A percentile compares a stretch with the other conserved stretches of the same genome.
These are phyloP conservation scores for Erythrobasidium yunnanense DNA, from an alignment of 768 basidiomycete genomes.

Conservation along the genomic window DNA sequence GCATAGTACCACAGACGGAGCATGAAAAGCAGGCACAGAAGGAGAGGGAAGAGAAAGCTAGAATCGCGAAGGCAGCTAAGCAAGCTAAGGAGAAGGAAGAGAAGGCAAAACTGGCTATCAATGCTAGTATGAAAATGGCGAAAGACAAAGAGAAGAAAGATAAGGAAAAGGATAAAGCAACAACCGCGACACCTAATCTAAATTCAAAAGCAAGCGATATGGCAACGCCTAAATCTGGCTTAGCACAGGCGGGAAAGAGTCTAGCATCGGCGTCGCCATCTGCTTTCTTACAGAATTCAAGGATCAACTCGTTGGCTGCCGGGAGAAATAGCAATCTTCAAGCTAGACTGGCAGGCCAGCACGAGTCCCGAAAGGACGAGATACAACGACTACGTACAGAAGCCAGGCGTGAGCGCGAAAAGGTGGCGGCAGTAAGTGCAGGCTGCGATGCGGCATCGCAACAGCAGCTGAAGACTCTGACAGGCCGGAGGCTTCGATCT, in stretches of 20 bases:
- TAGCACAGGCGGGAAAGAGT: neutral
- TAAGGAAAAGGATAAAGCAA: neutral
- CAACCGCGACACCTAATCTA: too few relatives aligned
- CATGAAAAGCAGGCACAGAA: conserved; percentile 9
- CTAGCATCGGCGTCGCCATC: neutral
- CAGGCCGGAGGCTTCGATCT: conserved; percentile 21
- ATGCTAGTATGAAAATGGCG: too few relatives aligned
- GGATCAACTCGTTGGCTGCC: neutral
- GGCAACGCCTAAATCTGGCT: neutral
- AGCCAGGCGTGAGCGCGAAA: neutral
- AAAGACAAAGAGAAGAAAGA: neutral
- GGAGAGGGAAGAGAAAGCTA: conserved; percentile 10
- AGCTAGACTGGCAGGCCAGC: neutral
- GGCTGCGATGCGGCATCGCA: neutral
- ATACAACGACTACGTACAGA: neutral
- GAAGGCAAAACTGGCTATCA: neutral
- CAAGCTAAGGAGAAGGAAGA: neutral
- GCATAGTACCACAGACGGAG: conserved; percentile 18
- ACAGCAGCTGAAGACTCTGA: neutral
- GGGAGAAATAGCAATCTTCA: neutral
- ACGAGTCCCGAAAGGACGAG: neutral
- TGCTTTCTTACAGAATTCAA: neutral
- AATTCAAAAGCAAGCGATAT: too few relatives aligned
- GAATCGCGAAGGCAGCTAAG: neutral
- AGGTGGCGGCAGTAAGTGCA: conserved; percentile 1